Evolutionary conservation across 2,329 filamentous ascomycete species (phyloP).

Genomic region (Knoxdaviesia capensis): DNA sequence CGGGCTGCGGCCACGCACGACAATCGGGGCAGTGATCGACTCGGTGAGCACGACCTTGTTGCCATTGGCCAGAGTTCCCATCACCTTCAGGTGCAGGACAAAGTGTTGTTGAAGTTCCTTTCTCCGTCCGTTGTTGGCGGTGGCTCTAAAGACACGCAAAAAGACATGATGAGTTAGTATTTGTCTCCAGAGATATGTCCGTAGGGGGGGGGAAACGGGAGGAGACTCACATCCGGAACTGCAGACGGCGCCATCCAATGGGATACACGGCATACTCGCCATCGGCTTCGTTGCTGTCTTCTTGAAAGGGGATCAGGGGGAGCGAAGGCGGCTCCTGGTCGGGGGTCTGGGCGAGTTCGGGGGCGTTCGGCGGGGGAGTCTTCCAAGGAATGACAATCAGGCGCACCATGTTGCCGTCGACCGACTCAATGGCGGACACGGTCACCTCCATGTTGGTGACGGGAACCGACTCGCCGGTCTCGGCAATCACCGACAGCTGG

Average conservation of each 20-base stretch:
- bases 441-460: conserved; percentile 69
- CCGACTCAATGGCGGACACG: conserved; percentile 84
- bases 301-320: conserved; percentile 47
- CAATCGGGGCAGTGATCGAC: conserved; percentile 73
- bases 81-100: conserved; percentile 67
- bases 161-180: conserved; percentile 5
- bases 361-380: conserved; percentile 64
- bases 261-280: conserved; percentile 79
- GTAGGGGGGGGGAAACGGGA: neutral
- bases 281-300: conserved; percentile 38
- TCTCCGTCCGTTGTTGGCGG: conserved; percentile 83
- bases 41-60: conserved; percentile 65
- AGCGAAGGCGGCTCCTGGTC: conserved; percentile 80
- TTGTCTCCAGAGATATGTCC: conserved; percentile 4
- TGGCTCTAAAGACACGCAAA: conserved; percentile 37
- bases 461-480: conserved; percentile 65
- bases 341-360: conserved; percentile 38
- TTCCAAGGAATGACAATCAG: conserved; percentile 98
- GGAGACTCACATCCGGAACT: conserved; percentile 56
- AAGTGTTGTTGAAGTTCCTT: conserved; percentile 97
- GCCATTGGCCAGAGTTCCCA: conserved; percentile 70
- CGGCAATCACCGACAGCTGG: conserved; percentile 61
- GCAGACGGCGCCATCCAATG: conserved; percentile 81
- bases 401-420: conserved; percentile 78
- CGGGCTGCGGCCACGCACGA: conserved; percentile 81